phyloP scores from a whole-genome alignment of 352 stramenopile species.

The Aphanomyces euteiches region DNA sequence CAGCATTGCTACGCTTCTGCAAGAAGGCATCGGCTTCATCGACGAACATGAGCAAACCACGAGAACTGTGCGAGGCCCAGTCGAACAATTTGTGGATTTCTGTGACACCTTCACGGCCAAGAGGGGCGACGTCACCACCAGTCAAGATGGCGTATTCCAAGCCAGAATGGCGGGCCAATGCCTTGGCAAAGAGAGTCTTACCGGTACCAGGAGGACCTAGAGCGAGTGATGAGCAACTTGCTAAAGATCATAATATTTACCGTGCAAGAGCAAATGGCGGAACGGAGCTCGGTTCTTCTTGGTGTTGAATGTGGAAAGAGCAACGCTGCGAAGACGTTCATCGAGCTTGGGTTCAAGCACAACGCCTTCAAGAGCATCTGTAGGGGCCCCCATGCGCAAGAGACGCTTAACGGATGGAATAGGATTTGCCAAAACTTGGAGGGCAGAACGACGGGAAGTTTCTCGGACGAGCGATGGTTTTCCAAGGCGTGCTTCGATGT shows the following conservation, averaged over 20 bases:
- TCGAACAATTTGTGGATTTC: conserved; percentile 99
- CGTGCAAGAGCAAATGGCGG: conserved; percentile 97
- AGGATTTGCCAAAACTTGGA: conserved; percentile 81
- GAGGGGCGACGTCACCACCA: conserved; percentile 97
- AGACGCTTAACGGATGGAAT: conserved; percentile 85
- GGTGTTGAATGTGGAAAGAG: conserved; percentile 96
- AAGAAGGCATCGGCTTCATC: conserved; percentile 99
- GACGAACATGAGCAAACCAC: conserved; percentile 97
- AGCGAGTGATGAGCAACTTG: not conserved
- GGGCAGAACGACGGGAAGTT: conserved; percentile 86
- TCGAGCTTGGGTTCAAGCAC: conserved; percentile 94
- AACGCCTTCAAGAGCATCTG: conserved; percentile 91
- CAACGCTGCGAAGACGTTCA: conserved; percentile 91
- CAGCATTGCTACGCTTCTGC: conserved; percentile 91
- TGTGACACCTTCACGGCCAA: conserved; percentile 96
- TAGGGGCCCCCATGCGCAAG: conserved; percentile 83
- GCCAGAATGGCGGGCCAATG: conserved; percentile 93
- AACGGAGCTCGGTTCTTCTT: conserved; percentile 98
- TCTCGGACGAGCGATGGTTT: conserved; percentile 98
- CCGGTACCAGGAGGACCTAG: conserved; percentile 93
- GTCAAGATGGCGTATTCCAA: conserved; percentile 99
- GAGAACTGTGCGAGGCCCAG: conserved; percentile 94
- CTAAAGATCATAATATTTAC: not conserved
- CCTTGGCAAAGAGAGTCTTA: conserved; percentile 99
- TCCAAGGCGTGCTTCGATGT: conserved; percentile 93